phyloP scores from a whole-genome alignment of 1,139 yeast species.

The Maudiozyma humilis region DNA sequence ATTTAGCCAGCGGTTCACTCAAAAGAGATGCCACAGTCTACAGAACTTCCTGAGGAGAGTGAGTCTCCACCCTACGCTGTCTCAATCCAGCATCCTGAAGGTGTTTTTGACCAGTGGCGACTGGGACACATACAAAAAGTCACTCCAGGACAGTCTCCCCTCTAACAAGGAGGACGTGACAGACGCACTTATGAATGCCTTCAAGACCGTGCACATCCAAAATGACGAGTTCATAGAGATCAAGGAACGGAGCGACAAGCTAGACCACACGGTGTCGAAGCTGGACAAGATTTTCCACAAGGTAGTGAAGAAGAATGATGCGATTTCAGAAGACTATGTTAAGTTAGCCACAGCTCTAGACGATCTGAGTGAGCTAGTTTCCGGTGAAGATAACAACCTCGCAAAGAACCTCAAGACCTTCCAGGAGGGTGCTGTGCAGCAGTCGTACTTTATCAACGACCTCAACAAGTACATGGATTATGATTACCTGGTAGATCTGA shows the following conservation, averaged over 20 bases:
- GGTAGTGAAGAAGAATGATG: slow-evolving; percentile 64
- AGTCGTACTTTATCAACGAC: slow-evolving; percentile 39
- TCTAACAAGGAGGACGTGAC: slow-evolving; percentile 40
- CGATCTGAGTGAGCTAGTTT: slow-evolving; percentile 54
- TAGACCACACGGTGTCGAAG: slow-evolving; percentile 72
- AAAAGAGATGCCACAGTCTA: slow-evolving; percentile 75
- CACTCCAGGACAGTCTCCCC: slow-evolving; percentile 35
- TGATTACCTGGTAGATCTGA: slow-evolving; percentile 70
- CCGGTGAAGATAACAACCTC: slow-evolving; percentile 32
- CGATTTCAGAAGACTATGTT: slow-evolving; percentile 62
- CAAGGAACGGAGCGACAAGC: slow-evolving; percentile 69
- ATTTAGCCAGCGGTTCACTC: slow-evolving; percentile 70
- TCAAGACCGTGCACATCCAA: slow-evolving; percentile 69
- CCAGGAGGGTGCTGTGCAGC: slow-evolving; percentile 43
- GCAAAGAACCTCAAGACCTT: slow-evolving; percentile 47
- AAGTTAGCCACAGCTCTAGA: slow-evolving; percentile 64
- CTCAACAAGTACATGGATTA: slow-evolving; percentile 65
- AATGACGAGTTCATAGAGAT: slow-evolving; percentile 78
- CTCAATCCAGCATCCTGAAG: slow-evolving; percentile 62
- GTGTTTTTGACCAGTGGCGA: slow-evolving; percentile 73
- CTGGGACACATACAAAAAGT: slow-evolving; percentile 74
- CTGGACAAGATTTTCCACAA: slow-evolving; percentile 72
- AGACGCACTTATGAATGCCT: slow-evolving; percentile 86
- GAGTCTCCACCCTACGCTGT: slow-evolving; percentile 62
- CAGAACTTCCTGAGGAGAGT: slow-evolving; percentile 68